Base-by-base conservation (phyloP, 352 stramenopile species). In the Globisporangium alternatum region DNA sequence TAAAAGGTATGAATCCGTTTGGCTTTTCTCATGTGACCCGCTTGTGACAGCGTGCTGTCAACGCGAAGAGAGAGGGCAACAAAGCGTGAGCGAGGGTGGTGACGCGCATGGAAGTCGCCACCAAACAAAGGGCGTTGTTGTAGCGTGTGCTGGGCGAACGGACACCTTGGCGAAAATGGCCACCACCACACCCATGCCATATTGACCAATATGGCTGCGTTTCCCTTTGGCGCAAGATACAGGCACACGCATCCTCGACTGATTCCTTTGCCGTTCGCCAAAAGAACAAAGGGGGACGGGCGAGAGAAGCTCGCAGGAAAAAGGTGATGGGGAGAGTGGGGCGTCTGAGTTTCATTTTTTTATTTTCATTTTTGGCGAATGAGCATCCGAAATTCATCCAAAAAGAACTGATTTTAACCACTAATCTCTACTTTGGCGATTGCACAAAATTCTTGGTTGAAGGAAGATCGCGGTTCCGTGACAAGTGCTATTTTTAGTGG, bases 401-500 rank as follows among this genome's bases (percentile, higher is more conserved):
- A 52, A 52, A 5, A 52, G 3, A 2, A 8, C 19, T 31, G 25
- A 15, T 41, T 41, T 41, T 4, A 12, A 15, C 35, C 35, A 41
- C 12, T 41, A 9, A 41, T 12, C 12, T 10, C 2, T 12, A 19
- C 35, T 15, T 15, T 15, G n/a, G 6, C 49, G 55, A 49, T 60
- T 60, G 55, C 37, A 22, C 54, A 49, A 60, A 58, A n/a, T 22
- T 48, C 49, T 22, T 12, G 30, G 30, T 44, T 43, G 30, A 44
- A 44, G 30, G 51, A 57, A 57, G 51, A 57, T 57, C 51, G 51
- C 51, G 30, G 51, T 57, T 22, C 48, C 17, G 9, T 56, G 49
- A 28, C 21, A 21, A 47, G 9, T 25, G 51, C 28, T 56, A 25
- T 56, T 56, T 56, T 22, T 56, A 39, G 31, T 37, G 4, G 21